A percentile compares a stretch with the other conserved stretches of the same genome.
These are phyloP conservation scores for Lentinus brumalis DNA, from an alignment of 768 basidiomycete genomes.

Conservation along the genomic window DNA sequence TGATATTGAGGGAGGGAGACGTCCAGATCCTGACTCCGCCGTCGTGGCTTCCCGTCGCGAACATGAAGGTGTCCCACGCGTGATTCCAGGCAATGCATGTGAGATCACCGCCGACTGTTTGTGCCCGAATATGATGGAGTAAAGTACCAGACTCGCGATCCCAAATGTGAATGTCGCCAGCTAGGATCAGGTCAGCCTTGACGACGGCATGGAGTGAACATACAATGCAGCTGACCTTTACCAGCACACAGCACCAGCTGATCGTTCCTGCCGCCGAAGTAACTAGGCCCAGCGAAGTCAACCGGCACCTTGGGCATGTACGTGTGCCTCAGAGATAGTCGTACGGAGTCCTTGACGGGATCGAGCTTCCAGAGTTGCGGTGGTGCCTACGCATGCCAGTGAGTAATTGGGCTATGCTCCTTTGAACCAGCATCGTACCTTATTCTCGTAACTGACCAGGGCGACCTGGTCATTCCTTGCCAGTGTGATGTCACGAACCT, in stretches of 20 bases:
- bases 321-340: constrained; percentile 58
- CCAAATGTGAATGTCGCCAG: constrained; percentile 85
- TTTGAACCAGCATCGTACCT: constrained; percentile 40
- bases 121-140: constrained; percentile 69
- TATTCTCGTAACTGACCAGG: constrained; percentile 73
- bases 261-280: constrained; percentile 80
- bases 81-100: constrained; percentile 85
- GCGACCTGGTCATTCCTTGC: constrained; percentile 62
- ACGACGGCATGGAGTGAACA: neutral
- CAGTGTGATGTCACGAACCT: constrained; percentile 70
- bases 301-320: constrained; percentile 69
- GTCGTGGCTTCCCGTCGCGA: constrained; percentile 75
- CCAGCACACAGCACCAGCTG: constrained; percentile 78
- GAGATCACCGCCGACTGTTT: constrained; percentile 57
- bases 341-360: constrained; percentile 49
- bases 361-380: constrained; percentile 80
- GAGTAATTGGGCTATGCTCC: neutral
- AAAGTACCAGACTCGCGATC: constrained; percentile 77
- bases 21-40: constrained; percentile 79
- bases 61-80: constrained; percentile 65
- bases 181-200: constrained; percentile 36
- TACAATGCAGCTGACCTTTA: constrained; percentile 50
- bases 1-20: constrained; percentile 2
- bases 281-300: constrained; percentile 80
- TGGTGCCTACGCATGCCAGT: constrained; percentile 49